Conservation (phyloP, 805 yeast genomes). For the Candida tallmaniae region DNA sequence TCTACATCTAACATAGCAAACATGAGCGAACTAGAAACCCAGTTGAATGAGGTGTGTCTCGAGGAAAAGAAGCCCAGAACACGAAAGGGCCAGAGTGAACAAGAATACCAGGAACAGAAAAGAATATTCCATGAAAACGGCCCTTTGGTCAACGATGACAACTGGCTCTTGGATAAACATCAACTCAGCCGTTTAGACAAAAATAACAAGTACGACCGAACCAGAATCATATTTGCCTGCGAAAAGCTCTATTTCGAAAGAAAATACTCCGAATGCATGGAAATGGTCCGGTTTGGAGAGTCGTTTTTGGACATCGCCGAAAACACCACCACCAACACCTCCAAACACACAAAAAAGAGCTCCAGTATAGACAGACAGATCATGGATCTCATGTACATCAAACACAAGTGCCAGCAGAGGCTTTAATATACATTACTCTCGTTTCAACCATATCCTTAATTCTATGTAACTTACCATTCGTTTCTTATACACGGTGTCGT, state of each 20-base stretch:
- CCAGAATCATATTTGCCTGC: conserved; percentile 51
- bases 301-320: conserved; percentile 20
- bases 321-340: background rate
- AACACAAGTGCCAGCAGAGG: conserved; percentile 36
- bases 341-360: conserved; percentile 21
- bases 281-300: conserved; percentile 37
- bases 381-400: conserved; percentile 44
- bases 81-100: conserved; percentile 69
- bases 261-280: conserved; percentile 49
- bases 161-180: conserved; percentile 35
- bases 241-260: conserved; percentile 59
- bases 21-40: no score
- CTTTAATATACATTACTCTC: no score
- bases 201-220: conserved; percentile 49
- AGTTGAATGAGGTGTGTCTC: no score
- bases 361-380: conserved; percentile 45
- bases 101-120: conserved; percentile 52
- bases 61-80: conserved; percentile 1
- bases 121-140: conserved; percentile 49
- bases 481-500: conserved; percentile 32
- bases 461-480: conserved; percentile 48
- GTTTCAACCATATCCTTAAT: conserved; percentile 34
- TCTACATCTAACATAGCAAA: no score
- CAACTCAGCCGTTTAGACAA: conserved; percentile 25
- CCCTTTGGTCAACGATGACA: conserved; percentile 48